phyloP scores from a whole-genome alignment of 2,329 filamentous ascomycete species.

The Cladosporium colombiae region DNA sequence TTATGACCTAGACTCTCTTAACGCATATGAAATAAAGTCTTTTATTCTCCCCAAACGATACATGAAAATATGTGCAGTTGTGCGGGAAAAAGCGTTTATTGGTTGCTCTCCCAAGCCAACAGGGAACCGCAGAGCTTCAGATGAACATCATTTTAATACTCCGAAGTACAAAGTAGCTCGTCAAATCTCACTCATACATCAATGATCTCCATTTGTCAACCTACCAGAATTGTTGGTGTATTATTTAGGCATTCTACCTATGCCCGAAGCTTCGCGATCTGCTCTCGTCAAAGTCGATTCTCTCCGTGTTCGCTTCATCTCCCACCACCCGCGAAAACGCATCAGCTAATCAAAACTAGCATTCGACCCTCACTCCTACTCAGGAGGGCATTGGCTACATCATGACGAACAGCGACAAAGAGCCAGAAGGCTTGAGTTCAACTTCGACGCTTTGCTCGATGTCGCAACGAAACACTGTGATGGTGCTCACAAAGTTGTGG shows the following conservation, averaged over 20 bases:
- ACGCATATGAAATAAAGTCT: not conserved
- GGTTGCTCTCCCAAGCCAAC: not conserved
- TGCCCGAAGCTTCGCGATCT: not conserved
- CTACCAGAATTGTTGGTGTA: not conserved
- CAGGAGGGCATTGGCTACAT: not conserved
- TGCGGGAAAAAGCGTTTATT: not conserved
- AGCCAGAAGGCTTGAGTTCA: slow-evolving; percentile 5
- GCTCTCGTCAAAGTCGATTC: not conserved
- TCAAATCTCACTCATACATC: too few relatives aligned
- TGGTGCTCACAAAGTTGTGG: not conserved
- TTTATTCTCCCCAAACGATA: not conserved
- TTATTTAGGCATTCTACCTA: not conserved
- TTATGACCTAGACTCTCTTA: not conserved
- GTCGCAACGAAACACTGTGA: not conserved
- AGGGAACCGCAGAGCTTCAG: too few relatives aligned
- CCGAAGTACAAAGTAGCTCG: too few relatives aligned
- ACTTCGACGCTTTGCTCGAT: not conserved
- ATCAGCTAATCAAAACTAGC: not conserved
- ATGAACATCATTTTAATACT: too few relatives aligned
- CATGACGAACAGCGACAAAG: not conserved
- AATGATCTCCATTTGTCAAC: not conserved
- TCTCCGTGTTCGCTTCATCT: not conserved
- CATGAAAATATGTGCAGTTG: not conserved
- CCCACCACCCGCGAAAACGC: not conserved
- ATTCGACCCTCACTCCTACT: not conserved